Evolutionary conservation across 176 grass and related monocot genomes (phyloP), one percentile per base, ranked within the genome.

Genomic region (Oryza glaberrima): DNA sequence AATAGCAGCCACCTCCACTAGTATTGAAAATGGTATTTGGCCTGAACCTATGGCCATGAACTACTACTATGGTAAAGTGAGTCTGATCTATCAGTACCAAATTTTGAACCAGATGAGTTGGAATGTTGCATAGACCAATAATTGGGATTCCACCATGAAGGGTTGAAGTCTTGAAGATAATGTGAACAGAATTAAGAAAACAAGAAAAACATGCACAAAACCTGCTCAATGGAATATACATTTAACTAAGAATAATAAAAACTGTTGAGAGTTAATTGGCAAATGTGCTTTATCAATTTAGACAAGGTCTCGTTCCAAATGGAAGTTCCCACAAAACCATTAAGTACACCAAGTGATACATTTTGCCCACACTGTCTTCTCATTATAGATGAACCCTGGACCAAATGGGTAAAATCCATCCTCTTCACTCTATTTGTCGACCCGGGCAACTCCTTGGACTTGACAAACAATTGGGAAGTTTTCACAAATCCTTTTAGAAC

Each of bases 1-100:
- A 69, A 61, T 32, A 83, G 75, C 84, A 79, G 75, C 75, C 84
- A 83, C 60, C 61, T 83, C 80, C 84, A 79, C 69, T 63, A 79
- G 60, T 13, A 61, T 45, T 73, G 79, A 26, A 82, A 86, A 73
- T 90, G 70, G 79, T 86, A 74, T 69, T 82, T 63, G 76, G 60
- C 71, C 85, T 34, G 69, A 76, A 76, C 47, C 78, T 69, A 87
- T 7, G 35, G 46, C 25, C 9, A 25, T 8, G 23, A 56, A 47
- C 70, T 28, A 25, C 40, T 41, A 41, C 40, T 41, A 41, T 67
- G 78, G 36, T 70, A 35, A 67, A 38, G 51, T 81, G 83, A 69
- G 68, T 76, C 46, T 64, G 7, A 75, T 69, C 63, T 43, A 36
- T 5, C 35, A 36, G 35, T 36, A 36, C 35, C 35, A 36, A 36